These are phyloP conservation scores for Termitomyces sp. DNA, from an alignment of 768 basidiomycete genomes.

Conservation along the genomic window DNA sequence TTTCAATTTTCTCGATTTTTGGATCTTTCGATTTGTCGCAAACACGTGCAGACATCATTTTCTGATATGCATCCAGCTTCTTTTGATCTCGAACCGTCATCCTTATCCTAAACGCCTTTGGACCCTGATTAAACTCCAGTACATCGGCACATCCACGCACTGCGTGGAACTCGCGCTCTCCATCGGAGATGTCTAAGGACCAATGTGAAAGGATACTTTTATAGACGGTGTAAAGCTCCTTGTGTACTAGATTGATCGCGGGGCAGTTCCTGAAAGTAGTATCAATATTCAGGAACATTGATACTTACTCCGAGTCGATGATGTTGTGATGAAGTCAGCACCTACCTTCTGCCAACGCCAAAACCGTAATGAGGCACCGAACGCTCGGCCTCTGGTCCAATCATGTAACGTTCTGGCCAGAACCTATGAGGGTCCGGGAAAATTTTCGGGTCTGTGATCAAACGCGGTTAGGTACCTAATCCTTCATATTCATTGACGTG, in stretches of 20 bases:
- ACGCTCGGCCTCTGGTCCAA: conserved; percentile 6
- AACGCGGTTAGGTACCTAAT: too few species aligned
- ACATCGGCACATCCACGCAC: conserved; percentile 7
- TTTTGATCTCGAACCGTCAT: conserved; percentile 3
- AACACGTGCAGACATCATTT: too few species aligned
- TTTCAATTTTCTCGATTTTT: too few species aligned
- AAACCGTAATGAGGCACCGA: conserved; percentile 10
- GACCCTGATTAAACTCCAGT: conserved; percentile 5
- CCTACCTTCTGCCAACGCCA: conserved; percentile 7
- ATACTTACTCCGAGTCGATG: too few species aligned
- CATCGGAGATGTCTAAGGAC: conserved; percentile 4
- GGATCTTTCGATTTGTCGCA: too few species aligned
- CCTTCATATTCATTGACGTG: too few species aligned
- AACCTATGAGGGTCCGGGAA: too few species aligned
- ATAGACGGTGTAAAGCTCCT: conserved; percentile 8
- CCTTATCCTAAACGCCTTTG: neutral
- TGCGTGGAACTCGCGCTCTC: conserved; percentile 10
- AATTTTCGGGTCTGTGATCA: too few species aligned
- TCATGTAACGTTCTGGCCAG: too few species aligned
- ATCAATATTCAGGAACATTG: too few species aligned
- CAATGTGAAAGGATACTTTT: conserved; percentile 5
- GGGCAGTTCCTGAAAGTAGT: conserved; percentile 3
- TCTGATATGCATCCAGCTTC: conserved; percentile 8
- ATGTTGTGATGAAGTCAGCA: too few species aligned
- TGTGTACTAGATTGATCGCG: conserved; percentile 9